Evolutionary conservation across 2,329 filamentous ascomycete genomes (phyloP).

Genomic region (Pestalotiopsis sp.): DNA sequence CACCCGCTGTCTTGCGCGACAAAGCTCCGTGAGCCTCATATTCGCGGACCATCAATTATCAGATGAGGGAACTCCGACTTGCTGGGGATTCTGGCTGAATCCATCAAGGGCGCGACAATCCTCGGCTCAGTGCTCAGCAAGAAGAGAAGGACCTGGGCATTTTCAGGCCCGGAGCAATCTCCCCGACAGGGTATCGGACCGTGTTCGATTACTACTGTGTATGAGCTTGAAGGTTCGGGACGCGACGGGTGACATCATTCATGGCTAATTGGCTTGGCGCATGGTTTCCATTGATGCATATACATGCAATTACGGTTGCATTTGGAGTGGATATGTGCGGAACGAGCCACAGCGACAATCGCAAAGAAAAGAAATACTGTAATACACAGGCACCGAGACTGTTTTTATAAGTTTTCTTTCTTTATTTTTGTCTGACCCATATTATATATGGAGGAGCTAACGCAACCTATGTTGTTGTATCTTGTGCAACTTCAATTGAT

Average conservation of each 20-base stretch:
- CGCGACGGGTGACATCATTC: slow-evolving; percentile 8
- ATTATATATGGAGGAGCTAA: neutral
- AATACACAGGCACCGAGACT: no score
- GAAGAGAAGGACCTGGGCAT: neutral
- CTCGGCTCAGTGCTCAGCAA: neutral
- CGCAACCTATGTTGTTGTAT: no score
- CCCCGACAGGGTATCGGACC: neutral
- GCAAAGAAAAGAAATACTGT: neutral
- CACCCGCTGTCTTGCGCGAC: slow-evolving; percentile 6
- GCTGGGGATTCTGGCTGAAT: neutral
- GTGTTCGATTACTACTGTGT: neutral
- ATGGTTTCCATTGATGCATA: slow-evolving; percentile 9
- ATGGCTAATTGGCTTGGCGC: neutral
- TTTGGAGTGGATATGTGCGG: neutral
- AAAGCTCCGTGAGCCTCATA: slow-evolving; percentile 8
- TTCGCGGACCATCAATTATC: slow-evolving; percentile 3
- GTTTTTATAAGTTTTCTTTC: no score
- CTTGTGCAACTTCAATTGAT: no score
- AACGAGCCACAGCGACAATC: neutral
- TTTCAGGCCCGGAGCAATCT: no score
- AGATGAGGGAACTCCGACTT: neutral
- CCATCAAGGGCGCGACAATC: neutral
- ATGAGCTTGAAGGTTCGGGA: neutral
- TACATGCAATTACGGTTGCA: neutral
- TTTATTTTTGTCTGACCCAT: neutral